These are phyloP conservation scores for Trichoderma lentiforme DNA, from an alignment of 2,329 filamentous ascomycete genomes.

Conservation along the genomic window DNA sequence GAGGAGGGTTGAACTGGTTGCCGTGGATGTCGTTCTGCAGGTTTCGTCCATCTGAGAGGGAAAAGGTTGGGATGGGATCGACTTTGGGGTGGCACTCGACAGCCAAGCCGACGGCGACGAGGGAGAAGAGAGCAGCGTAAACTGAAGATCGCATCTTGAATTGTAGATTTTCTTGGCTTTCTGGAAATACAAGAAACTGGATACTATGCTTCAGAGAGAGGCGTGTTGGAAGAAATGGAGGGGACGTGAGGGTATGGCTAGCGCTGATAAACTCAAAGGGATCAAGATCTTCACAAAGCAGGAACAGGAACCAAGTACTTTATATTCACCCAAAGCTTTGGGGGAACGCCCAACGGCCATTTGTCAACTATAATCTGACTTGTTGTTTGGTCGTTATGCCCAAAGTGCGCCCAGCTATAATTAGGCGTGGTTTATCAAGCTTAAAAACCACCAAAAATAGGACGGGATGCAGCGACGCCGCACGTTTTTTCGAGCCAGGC, in stretches of 20 bases:
- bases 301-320: neutral
- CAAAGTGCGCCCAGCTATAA: neutral
- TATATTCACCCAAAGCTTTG: neutral
- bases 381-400: neutral
- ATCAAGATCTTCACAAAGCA: neutral
- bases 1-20: neutral
- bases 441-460: constrained; percentile 7
- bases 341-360: neutral
- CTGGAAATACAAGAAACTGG: neutral
- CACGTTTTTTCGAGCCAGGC: neutral
- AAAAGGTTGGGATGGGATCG: neutral
- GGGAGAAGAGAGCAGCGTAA: neutral
- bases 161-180: neutral
- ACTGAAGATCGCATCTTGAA: neutral
- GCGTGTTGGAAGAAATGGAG: neutral
- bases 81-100: neutral
- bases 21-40: constrained; percentile 4
- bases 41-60: neutral
- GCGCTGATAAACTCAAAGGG: neutral
- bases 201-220: neutral
- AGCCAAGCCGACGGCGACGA: neutral
- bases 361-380: neutral
- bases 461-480: neutral
- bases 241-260: neutral
- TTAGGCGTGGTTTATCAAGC: neutral